Evolutionary conservation across 1,284 basidiomycete species (phyloP), one percentile per base, ranked within the genome.

Genomic region (Acaromyces ingoldii): DNA sequence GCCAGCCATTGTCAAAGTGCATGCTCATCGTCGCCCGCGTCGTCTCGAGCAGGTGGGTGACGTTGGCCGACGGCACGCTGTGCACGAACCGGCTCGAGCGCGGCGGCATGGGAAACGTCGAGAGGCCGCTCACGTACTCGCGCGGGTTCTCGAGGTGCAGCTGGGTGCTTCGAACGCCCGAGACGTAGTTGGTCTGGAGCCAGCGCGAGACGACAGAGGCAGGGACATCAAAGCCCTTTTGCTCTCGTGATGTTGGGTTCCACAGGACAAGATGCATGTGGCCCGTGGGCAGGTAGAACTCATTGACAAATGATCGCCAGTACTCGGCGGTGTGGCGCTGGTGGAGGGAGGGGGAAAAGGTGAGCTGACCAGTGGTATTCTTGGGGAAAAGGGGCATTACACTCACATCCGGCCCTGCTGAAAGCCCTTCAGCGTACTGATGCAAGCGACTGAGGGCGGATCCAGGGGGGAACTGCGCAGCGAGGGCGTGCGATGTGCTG

Each of bases 1-100:
- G 62, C 64, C 64, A 67, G 6, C 64, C 64, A 33, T 50, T 65
- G 26, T 62, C 60, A 40, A 62, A 67, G 34, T 53, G 56, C 6
- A 54, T 55, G 25, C 57, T 29, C 24, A 60, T 60, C 9, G 38
- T 62, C 2, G 64, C 60, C 29, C 55, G 49, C 26, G 53, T 41
- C 15, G 47, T 49, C 26, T 67, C 52, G 21, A 67, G 58, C 22
- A 65, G 55, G 44, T 67, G 64, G 15, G 64, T 62, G 3, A 62
- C 62, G 37, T 55, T 22, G 9, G 28, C 42, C 3, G 44, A 59
- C 6, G 64, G 57, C 9, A 62, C 51, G 49, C 58, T 58, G 55
- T 60, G 57, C 45, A 62, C 38, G 43, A 49, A 57, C 30, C 57
- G 58, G 43, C 49, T 51, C 17, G 55, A 58, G 0, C 51, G 11